Percentiles rank a stretch among this genome's conserved stretches.
Conservation (phyloP, 768 basidiomycete species). For the Rubroboletus pulcherrimus region DNA sequence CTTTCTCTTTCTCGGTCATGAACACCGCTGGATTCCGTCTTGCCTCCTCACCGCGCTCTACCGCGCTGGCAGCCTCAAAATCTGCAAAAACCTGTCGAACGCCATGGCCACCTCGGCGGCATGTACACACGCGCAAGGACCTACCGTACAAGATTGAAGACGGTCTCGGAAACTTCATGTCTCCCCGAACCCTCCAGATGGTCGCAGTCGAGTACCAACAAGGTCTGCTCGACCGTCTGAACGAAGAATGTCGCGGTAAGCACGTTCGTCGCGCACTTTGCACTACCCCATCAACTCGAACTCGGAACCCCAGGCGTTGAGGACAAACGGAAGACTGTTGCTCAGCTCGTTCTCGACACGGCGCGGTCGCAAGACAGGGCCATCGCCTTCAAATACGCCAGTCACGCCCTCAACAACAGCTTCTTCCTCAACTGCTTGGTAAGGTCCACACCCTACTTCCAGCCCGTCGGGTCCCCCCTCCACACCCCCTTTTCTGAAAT, state of each 20-base stretch:
- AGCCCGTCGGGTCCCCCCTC: background rate
- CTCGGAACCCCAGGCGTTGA: conserved; percentile 43
- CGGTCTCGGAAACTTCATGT: conserved; percentile 77
- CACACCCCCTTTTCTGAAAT: background rate
- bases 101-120: conserved; percentile 27
- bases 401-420: conserved; percentile 88
- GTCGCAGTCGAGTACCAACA: conserved; percentile 83
- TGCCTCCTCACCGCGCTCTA: conserved; percentile 19
- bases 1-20: conserved; percentile 15
- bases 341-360: conserved; percentile 69
- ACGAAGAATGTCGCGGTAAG: conserved; percentile 70
- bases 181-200: conserved; percentile 64
- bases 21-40: conserved; percentile 18
- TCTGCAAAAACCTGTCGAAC: conserved; percentile 5
- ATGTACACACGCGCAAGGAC: conserved; percentile 47
- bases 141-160: conserved; percentile 66
- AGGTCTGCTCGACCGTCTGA: conserved; percentile 74
- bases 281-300: background rate
- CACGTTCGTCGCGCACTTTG: background rate
- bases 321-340: conserved; percentile 53
- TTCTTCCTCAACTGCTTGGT: conserved; percentile 91
- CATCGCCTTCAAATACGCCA: conserved; percentile 86
- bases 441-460: conserved; percentile 28
- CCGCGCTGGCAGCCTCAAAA: conserved; percentile 15
- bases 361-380: conserved; percentile 54